Conservation (phyloP, 192 early-diverging fungal genomes). For the Coemansia sp. region DNA sequence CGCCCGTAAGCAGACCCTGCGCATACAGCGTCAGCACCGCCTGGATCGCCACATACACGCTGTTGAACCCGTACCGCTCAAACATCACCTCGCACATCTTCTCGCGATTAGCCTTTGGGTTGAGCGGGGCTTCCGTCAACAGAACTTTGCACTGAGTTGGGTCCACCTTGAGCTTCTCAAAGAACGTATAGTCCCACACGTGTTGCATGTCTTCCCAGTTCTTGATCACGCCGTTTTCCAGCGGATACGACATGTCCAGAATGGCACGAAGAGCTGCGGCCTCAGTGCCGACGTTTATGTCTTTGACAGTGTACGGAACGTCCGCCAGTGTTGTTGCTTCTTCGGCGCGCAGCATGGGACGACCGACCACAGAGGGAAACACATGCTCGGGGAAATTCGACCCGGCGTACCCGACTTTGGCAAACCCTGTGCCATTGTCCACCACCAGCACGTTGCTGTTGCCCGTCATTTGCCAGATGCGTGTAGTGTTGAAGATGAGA, state of each 20-base stretch:
- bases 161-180: constrained; percentile 87
- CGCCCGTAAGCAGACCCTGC: constrained; percentile 95
- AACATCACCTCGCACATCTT: constrained; percentile 99
- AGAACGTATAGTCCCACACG: constrained; percentile 98
- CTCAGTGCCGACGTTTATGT: constrained; percentile 99
- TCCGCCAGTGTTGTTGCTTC: constrained; percentile 68
- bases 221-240: constrained; percentile 97
- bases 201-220: constrained; percentile 99
- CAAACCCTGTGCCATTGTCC: constrained; percentile 92
- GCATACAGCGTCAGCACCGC: constrained; percentile 95
- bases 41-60: constrained; percentile 96
- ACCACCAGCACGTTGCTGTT: constrained; percentile 70
- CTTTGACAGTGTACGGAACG: constrained; percentile 65
- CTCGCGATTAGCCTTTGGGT: constrained; percentile 97
- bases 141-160: constrained; percentile 87
- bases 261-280: constrained; percentile 83
- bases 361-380: constrained; percentile 97
- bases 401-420: constrained; percentile 95
- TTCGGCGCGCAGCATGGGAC: constrained; percentile 96
- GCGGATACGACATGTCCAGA: constrained; percentile 96
- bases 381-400: constrained; percentile 94
- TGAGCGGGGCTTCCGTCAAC: constrained; percentile 94
- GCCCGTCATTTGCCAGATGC: constrained; percentile 17
- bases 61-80: constrained; percentile 94
- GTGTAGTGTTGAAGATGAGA: not conserved